Evolutionary conservation across 2,329 filamentous ascomycete species (phyloP), one percentile per base, ranked within the genome.

Genomic region (Fusarium cyanostomum): DNA sequence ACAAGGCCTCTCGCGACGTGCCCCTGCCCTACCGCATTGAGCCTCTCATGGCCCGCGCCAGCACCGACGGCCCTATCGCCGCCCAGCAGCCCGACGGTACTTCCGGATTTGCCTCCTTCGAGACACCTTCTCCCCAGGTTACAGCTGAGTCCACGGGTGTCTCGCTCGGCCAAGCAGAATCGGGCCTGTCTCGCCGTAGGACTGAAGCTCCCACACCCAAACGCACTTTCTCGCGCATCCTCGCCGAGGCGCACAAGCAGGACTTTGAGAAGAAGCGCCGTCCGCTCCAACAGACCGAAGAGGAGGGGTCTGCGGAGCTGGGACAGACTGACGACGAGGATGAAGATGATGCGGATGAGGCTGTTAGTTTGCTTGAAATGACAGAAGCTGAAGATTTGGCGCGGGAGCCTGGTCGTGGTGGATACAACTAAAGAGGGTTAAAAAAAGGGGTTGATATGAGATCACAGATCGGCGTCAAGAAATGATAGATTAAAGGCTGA

Each of bases 1-100:
- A 96, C 83, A 93, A 96, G 64, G 95, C 95, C 5, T 92, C 89
- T 3, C 86, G 94, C 53, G 94, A 97, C 70, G 86, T 96, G 0
- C 92, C 92, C 0, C 82, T 98, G 0, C 94, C 94, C 0, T 98
- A 97, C 73, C 83, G 86, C 45, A 78, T 88, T 42, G 81, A 85
- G 54, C 76, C 79, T 1, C 76, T 83, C 10, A 74, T 80, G 59
- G 77, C 81, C 53, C 79, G 74, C 30, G 71, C 72, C 10, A 82
- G 80, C 66, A 65, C 71, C 38, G 79, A 80, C 13, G 49, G 58
- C 13, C 69, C 66, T 11, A 59, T 65, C 16, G 33, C 49, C 8
- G 10, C 50, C n/a, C 55, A 53, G 21, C 59, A 46, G 27, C 31
- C 34, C 2, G 49, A 45, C 11, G 41, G 28, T 3, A 54, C 55